A percentile compares a stretch with the other conserved stretches of the same genome.
These are phyloP conservation scores for Penicillium corylophilum DNA, from an alignment of 2,329 filamentous ascomycete species.

Conservation along the genomic window DNA sequence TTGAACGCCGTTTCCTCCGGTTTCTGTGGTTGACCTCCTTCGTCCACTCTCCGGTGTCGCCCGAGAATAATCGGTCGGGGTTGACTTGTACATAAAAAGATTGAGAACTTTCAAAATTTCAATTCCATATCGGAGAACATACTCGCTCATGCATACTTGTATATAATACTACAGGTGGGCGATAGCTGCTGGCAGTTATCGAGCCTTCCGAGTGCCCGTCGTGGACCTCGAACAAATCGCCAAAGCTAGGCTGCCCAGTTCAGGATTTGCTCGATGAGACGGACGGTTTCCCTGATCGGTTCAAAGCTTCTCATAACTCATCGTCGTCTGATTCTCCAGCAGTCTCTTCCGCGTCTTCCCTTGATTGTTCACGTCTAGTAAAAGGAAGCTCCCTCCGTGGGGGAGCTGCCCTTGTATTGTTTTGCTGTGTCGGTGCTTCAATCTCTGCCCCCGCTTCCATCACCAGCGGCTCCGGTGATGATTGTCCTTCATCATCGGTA, in stretches of 20 bases:
- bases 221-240: background rate
- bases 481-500: slow-evolving; percentile 26
- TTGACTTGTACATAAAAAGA: slow-evolving; percentile 40
- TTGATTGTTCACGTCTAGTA: slow-evolving; percentile 18
- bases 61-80: slow-evolving; percentile 25
- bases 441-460: slow-evolving; percentile 32
- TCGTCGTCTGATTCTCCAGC: slow-evolving; percentile 44
- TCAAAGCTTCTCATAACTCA: slow-evolving; percentile 32
- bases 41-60: slow-evolving; percentile 22
- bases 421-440: background rate
- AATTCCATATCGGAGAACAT: slow-evolving; percentile 18
- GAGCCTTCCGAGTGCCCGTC: no score
- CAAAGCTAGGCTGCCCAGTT: background rate
- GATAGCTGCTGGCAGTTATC: no score
- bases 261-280: background rate
- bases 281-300: background rate
- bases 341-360: slow-evolving; percentile 24
- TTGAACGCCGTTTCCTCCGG: slow-evolving; percentile 24
- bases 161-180: background rate
- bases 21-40: slow-evolving; percentile 24
- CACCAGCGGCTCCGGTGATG: slow-evolving; percentile 36
- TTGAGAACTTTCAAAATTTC: slow-evolving; percentile 28
- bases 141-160: background rate
- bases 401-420: slow-evolving; percentile 18
- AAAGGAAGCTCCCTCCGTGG: slow-evolving; percentile 47